Base-by-base conservation (phyloP, 305 asterid species). In the Andrographis paniculata region DNA sequence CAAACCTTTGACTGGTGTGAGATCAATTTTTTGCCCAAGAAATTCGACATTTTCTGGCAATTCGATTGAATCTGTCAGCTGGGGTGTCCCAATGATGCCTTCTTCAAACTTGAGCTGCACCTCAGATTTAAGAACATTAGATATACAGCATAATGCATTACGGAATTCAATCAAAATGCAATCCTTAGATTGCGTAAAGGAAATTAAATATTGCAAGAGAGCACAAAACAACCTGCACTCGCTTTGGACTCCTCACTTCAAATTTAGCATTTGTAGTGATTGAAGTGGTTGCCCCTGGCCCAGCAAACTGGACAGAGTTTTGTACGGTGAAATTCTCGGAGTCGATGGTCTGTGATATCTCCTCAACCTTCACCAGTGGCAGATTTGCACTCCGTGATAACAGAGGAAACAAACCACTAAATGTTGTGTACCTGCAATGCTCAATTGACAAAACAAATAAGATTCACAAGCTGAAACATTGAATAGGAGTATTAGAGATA, bases 221-320 rank as follows among this genome's bases (percentile, higher is more conserved):
- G 0, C 12, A 33, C 8, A 33, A 13, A 33, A 13, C 2, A 33
- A 43, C 97, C 91, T 88, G 97, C 58, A 89, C 94, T 18, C 97
- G 80, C 50, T 82, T 80, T 40, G 97, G 97, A 65, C 97, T 89
- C 56, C 88, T 77, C 61, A 89, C 85, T 77, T 89, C 97, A 33
- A 79, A 89, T 68, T 84, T 89, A 48, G 97, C 95, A 15, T 74
- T 89, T 66, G 93, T 78, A 10, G 77, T 64, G 55, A 89, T 61
- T n/a, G 87, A 68, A 71, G 95, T 79, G 61, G 87, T 66, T 20
- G 95, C 75, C 42, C 75, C 64, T 23, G 95, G 95, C 17, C 93
- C 93, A 12, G 93, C 47, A 63, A 88, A 88, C 56, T 65, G 55
- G 14, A 88, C 83, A 1, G 81, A 76, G 60, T 88, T 88, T 70